These are phyloP conservation scores for Thuidium tamariscinum DNA, from an alignment of 225 moss, liverwort and hornwort genomes.

Conservation along the genomic window DNA sequence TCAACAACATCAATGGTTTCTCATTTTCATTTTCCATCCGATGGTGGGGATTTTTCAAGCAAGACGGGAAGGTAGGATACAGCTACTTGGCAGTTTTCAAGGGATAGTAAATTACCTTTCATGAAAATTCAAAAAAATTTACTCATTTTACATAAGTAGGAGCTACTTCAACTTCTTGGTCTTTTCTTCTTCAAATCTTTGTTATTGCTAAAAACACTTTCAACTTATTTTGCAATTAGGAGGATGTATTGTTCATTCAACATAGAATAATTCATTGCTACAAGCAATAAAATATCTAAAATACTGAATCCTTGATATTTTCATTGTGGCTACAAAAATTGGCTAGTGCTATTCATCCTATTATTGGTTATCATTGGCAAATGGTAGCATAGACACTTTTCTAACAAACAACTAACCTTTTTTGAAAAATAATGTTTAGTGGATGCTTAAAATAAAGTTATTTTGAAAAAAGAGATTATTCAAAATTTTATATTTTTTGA, in stretches of 20 bases:
- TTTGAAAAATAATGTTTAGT: not conserved
- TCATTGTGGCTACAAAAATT: not conserved
- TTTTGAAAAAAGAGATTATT: too few species aligned
- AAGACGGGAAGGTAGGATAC: too few species aligned
- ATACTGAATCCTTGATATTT: not conserved
- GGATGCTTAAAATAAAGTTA: not conserved
- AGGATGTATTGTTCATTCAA: not conserved
- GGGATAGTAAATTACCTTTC: not conserved
- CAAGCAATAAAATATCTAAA: not conserved
- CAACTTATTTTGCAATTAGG: not conserved
- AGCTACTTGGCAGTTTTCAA: too few species aligned
- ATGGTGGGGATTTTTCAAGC: too few species aligned
- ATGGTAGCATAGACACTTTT: not conserved
- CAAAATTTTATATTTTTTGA: not conserved
- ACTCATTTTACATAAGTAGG: not conserved
- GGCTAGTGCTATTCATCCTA: not conserved
- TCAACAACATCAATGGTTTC: too few species aligned
- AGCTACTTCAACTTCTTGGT: not conserved
- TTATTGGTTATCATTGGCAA: accelerated
- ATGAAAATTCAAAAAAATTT: not conserved
- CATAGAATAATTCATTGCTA: not conserved
- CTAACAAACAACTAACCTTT: not conserved
- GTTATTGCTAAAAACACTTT: not conserved
- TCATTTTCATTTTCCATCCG: too few species aligned
- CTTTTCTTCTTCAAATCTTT: not conserved